Base-by-base conservation (phyloP, 202 grass and related monocot genomes). In the Carex sylvatica region DNA sequence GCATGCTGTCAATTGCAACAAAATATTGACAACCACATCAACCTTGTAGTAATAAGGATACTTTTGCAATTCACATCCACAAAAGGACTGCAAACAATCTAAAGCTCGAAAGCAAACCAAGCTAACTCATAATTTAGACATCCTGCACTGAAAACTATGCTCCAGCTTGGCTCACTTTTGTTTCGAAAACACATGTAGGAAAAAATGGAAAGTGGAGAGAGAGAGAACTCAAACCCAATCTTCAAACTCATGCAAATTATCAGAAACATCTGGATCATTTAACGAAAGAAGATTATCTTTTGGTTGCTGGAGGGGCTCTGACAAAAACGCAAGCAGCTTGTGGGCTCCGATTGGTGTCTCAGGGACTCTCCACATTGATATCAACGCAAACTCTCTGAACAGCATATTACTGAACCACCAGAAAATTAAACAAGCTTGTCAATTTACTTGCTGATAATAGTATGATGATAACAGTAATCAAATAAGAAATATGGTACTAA, bases 241-340 rank as follows among this genome's bases (percentile, higher is more conserved):
- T 86, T 98, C 91, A 89, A 93, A 98, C 64, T 98, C 95, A 55
- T 53, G 83, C 35, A 95, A 79, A 86, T 93, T 93, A 87, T 91
- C 95, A 87, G 87, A 88, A 70, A 93, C 86, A 82, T 91, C 87
- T 59, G 84, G 70, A 85, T 95, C 84, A 66, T 91, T 84, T 14
- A 87, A 65, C 4, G 87, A 91, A 78, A 94, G 70, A 85, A 92
- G 85, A 86, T 79, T 88, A 54, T 98, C 92, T 77, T 90, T 95
- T 58, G 88, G 88, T 30, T 95, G 95, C 80, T 98, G 92, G 73
- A 98, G 85, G 59, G 92, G 95, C 89, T 98, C 92, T 30, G 92
- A 92, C 64, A 98, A 84, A 87, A 98, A 95, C 30, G 89, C 93
- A 84, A 98, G 92, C 83, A 98, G 82, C 84, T 93, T 98, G 77